Percentiles rank a stretch among this genome's conserved stretches.
Evolutionary conservation across 2,329 filamentous ascomycete species (phyloP).

Genomic region (Bisporella sp.): DNA sequence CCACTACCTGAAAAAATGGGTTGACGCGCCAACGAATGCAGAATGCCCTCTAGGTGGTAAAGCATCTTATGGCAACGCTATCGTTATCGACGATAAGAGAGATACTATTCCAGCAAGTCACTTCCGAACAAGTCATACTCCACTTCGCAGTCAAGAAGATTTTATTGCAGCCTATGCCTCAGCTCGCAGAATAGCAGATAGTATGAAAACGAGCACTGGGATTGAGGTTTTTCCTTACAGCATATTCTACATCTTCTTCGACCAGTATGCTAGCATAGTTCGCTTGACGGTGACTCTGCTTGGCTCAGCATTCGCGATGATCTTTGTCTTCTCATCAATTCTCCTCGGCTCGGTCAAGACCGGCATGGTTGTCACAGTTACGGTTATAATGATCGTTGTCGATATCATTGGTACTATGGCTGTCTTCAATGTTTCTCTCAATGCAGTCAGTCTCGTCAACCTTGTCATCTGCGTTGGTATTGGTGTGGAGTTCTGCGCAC

Average conservation of each 20-base stretch:
- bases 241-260: slow-evolving; percentile 98
- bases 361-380: slow-evolving; percentile 73
- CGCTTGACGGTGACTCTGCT: slow-evolving; percentile 72
- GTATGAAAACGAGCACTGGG: slow-evolving; percentile 63
- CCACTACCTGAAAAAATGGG: slow-evolving; percentile 76
- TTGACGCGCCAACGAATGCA: slow-evolving; percentile 70
- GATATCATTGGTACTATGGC: slow-evolving; percentile 97
- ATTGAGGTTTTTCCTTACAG: slow-evolving; percentile 93
- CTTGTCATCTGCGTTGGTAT: slow-evolving; percentile 96
- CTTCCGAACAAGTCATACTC: slow-evolving; percentile 86
- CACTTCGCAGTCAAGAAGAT: slow-evolving; percentile 79
- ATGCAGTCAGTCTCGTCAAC: slow-evolving; percentile 93
- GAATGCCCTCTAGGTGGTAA: slow-evolving; percentile 84
- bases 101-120: slow-evolving; percentile 73
- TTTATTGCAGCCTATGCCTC: slow-evolving; percentile 89
- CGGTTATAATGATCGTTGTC: slow-evolving; percentile 86
- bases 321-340: slow-evolving; percentile 71
- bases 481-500: slow-evolving; percentile 93
- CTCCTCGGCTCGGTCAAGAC: slow-evolving; percentile 81
- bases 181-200: slow-evolving; percentile 77
- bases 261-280: slow-evolving; percentile 87
- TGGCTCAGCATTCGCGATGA: slow-evolving; percentile 75
- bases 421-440: slow-evolving; percentile 78
- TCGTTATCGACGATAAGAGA: slow-evolving; percentile 66
- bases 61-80: slow-evolving; percentile 77